phyloP scores from a whole-genome alignment of 164 flowering plant genomes.

The Chloranthus sessilifolius region DNA sequence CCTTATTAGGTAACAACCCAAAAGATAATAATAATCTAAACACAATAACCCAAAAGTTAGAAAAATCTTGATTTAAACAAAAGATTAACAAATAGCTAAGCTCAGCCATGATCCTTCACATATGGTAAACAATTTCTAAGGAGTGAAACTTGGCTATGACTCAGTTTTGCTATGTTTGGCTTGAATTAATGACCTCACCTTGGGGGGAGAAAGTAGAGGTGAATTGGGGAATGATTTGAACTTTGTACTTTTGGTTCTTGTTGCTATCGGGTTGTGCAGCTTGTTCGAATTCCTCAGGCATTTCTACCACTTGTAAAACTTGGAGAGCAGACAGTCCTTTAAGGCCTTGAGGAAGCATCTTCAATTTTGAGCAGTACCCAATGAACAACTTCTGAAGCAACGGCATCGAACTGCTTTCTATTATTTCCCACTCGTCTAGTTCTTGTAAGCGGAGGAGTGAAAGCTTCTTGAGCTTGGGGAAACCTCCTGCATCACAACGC shows the following conservation, averaged over 20 bases:
- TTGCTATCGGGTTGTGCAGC: neutral
- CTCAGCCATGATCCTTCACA: too few relatives aligned
- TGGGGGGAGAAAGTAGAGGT: neutral
- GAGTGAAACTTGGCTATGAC: too few relatives aligned
- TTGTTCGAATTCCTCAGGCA: neutral
- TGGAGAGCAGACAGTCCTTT: too few relatives aligned
- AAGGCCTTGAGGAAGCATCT: neutral
- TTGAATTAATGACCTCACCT: too few relatives aligned
- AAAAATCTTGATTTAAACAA: too few relatives aligned
- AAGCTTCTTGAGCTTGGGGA: constrained; percentile 3
- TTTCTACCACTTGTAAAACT: too few relatives aligned
- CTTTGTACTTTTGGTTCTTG: neutral
- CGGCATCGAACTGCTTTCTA: neutral
- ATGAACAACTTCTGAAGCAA: neutral
- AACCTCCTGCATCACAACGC: neutral
- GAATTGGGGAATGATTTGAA: neutral
- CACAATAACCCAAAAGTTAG: too few relatives aligned
- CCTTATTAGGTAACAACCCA: too few relatives aligned
- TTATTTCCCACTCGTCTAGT: neutral
- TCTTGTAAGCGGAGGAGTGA: neutral
- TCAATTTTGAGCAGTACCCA: neutral
- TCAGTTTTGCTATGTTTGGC: too few relatives aligned
- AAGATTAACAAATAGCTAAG: too few relatives aligned
- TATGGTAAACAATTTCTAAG: too few relatives aligned
- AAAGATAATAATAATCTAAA: too few relatives aligned